Evolutionary conservation across 352 stramenopile genomes (phyloP), one percentile per base, ranked within the genome.

Genomic region (Phytophthora quininea): DNA sequence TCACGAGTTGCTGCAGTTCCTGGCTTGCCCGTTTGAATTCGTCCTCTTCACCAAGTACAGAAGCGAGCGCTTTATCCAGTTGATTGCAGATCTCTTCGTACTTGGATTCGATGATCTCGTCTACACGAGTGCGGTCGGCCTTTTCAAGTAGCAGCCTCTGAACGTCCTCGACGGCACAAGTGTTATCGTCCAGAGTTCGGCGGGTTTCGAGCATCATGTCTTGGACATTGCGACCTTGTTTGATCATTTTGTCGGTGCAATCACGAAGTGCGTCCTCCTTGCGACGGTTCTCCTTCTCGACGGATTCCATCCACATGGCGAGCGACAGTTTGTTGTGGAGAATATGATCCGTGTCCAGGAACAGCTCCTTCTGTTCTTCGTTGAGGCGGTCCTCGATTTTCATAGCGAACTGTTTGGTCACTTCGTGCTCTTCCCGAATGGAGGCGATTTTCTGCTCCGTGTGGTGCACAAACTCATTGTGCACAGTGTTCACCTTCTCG

Each of bases 31-130:
- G 85, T 62, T 95, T 95, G 73, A 93, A 95, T 67, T 95, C 87
- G 53, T 95, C 87, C 43, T 97, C 91, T 38, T 97, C 91, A 32
- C 88, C 86, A 51, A 96, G 80, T 10, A 95, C 88, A 0, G 84
- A 89, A 7, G 86, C 84, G 4, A 97, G 72, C 9, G 91, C 91
- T 64, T 93, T 94, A 66, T 97, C 89, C 12, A 97, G 68, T 54
- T 97, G 91, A 65, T 96, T 94, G 62, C 93, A 97, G 47, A 97
- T 97, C 72, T 96, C 88, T 64, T 97, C 89, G 74, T 97, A 97
- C 67, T 96, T 96, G 50, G 80, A 80, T 67, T 97, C 91, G 40
- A 97, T 96, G 30, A 92, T 85, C 58, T 95, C 84, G 65, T 97
- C 88, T 58, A 97, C 81, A 15, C 92, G 90, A 19, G 86, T 86